Evolutionary conservation across 2,329 filamentous ascomycete genomes (phyloP), one percentile per base, ranked within the genome.

Genomic region (Phoma sp.): DNA sequence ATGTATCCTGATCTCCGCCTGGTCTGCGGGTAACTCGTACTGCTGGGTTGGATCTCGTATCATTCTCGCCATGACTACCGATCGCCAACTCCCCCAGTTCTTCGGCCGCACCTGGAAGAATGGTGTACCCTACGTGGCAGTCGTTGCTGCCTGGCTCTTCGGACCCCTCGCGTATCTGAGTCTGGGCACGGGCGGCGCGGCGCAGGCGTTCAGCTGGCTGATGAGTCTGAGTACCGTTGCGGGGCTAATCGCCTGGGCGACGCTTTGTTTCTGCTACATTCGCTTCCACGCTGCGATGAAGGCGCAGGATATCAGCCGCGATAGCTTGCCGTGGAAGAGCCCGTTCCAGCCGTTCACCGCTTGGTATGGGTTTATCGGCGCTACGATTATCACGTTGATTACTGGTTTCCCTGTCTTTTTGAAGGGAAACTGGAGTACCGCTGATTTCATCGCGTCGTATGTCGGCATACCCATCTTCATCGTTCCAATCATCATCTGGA

Each of bases 401-500:
- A 84, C 87, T 6, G 90, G 90, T 0, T 92, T 91, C 60, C 82
- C 85, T 0, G 88, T 92, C 0, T 93, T 93, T 67, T 70, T 92
- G 32, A 86, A 87, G 0, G 79, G 78, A 2, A 82, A 82, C 10
- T 92, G 88, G 90, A 81, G 84, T 53, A 61, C 60, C 2, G 51
- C 58, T 6, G 57, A 61, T 15, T 66, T 64, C 25, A 50, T 66
- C 15, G 86, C 85, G 0, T 80, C 84, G 0, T 89, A 89, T 63
- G 81, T 88, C 19, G 65, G 65, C 8, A 65, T 69, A 8, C 67
- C 65, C 1, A 60, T 70, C 22, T 70, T 67, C 43, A 51, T 68
- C 1, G 45, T 62, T 2, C 56, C 67, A 1, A 63, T 64, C 44
- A 57, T 64, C 10, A 29, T 58, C 3, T 63, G 62, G 60, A 64